Conservation (phyloP, 108 stramenopile species). For the Skeletonema potamos region DNA sequence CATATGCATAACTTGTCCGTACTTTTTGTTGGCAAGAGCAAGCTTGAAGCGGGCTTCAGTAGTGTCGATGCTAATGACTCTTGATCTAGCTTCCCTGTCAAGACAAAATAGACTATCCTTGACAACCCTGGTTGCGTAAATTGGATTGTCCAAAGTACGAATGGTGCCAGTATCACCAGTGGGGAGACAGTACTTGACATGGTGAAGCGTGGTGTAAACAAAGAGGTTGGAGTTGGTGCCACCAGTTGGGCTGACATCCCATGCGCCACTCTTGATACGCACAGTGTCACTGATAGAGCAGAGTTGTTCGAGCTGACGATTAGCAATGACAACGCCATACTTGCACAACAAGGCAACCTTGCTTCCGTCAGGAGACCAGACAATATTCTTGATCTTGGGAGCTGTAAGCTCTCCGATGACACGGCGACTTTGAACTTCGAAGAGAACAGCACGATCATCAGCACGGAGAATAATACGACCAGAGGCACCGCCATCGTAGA, state of each 20-base stretch:
- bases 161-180: slow-evolving; percentile 97
- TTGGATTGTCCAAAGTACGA: slow-evolving; percentile 92
- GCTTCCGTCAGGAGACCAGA: slow-evolving; percentile 94
- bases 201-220: slow-evolving; percentile 96
- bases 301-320: slow-evolving; percentile 93
- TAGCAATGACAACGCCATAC: slow-evolving; percentile 94
- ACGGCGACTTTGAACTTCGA: slow-evolving; percentile 95
- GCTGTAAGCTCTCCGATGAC: slow-evolving; percentile 95
- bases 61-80: slow-evolving; percentile 90
- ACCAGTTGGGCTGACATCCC: slow-evolving; percentile 88
- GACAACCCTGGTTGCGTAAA: slow-evolving; percentile 91
- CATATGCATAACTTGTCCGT: slow-evolving; percentile 98
- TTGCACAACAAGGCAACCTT: slow-evolving; percentile 95
- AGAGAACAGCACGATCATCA: slow-evolving; percentile 95
- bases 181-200: slow-evolving; percentile 97
- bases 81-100: slow-evolving; percentile 93
- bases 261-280: slow-evolving; percentile 95
- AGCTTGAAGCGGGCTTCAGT: slow-evolving; percentile 97
- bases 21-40: slow-evolving; percentile 85
- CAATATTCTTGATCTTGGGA: slow-evolving; percentile 93
- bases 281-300: slow-evolving; percentile 95
- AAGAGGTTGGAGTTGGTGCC: slow-evolving; percentile 86
- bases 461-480: slow-evolving; percentile 93
- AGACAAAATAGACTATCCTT: slow-evolving; percentile 92
- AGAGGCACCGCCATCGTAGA: slow-evolving; percentile 92